phyloP scores from a whole-genome alignment of 768 basidiomycete genomes.

The Boletus rufocinnamomeus region DNA sequence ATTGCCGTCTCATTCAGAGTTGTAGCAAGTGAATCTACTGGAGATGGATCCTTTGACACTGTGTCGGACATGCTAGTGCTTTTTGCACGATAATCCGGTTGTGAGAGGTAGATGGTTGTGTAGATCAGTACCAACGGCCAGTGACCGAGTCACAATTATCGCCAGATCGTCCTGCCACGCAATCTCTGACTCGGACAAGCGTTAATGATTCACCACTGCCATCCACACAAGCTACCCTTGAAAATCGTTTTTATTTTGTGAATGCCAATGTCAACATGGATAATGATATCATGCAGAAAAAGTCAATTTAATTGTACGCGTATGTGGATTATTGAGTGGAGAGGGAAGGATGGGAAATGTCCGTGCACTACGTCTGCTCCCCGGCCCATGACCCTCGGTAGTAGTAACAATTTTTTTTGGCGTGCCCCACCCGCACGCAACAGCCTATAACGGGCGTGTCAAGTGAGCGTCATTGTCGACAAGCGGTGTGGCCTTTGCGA shows the following conservation, averaged over 20 bases:
- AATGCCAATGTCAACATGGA: conserved; percentile 22
- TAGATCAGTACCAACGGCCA: neutral
- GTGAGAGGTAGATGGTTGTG: neutral
- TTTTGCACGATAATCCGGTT: neutral
- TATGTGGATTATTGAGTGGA: conserved; percentile 30
- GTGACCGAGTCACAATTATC: conserved; percentile 14
- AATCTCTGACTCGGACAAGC: neutral
- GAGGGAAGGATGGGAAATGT: conserved; percentile 35
- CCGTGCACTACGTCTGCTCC: conserved; percentile 42
- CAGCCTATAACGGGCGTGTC: conserved; percentile 1
- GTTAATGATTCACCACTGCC: neutral
- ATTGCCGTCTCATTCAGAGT: conserved; percentile 30
- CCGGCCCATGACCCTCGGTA: conserved; percentile 33
- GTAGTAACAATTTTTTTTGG: conserved; percentile 26
- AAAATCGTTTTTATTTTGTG: conserved; percentile 4
- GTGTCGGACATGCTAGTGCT: conserved; percentile 23
- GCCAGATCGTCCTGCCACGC: neutral
- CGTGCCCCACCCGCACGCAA: conserved; percentile 3
- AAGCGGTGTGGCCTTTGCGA: neutral
- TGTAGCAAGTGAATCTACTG: conserved; percentile 31
- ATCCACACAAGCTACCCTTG: conserved; percentile 5
- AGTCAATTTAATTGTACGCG: conserved; percentile 26
- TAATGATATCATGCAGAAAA: conserved; percentile 32
- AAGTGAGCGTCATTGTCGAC: conserved; percentile 5
- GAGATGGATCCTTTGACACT: conserved; percentile 27